Conservation (phyloP, 2,329 filamentous ascomycete species). For the Neodidymelliopsis sp. region DNA sequence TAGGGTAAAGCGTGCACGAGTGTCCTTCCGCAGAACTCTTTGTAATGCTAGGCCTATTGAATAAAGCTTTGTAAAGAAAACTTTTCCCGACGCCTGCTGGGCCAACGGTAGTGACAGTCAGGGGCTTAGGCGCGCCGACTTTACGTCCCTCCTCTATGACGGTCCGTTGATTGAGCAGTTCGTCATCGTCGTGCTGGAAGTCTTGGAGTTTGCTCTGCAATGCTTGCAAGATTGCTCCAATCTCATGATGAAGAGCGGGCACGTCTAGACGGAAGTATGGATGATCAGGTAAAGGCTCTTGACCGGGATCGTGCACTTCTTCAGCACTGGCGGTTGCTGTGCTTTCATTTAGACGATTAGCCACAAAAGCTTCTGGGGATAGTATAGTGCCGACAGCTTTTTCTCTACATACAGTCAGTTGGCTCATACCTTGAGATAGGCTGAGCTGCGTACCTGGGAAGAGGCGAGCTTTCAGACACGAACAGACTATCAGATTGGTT, state of each 20-base stretch:
- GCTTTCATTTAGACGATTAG: not conserved
- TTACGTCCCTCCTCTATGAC: constrained; percentile 8
- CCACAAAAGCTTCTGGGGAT: constrained; percentile 1
- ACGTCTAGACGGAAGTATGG: constrained; percentile 7
- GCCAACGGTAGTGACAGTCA: constrained; percentile 10
- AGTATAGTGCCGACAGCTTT: not conserved
- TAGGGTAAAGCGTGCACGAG: constrained; percentile 15
- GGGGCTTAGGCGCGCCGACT: constrained; percentile 2
- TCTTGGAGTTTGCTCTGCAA: constrained; percentile 7
- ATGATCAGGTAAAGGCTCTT: constrained; percentile 6
- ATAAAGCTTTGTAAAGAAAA: constrained; percentile 14
- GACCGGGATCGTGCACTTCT: not conserved
- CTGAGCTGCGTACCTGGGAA: not conserved
- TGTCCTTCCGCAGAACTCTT: constrained; percentile 15
- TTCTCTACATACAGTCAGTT: not conserved
- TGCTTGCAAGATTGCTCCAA: constrained; percentile 4
- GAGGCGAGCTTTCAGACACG: constrained; percentile 2
- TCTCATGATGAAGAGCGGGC: not conserved
- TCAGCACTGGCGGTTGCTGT: not conserved
- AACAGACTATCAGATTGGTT: constrained; percentile 1
- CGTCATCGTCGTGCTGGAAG: constrained; percentile 9
- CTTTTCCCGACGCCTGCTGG: constrained; percentile 15
- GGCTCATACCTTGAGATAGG: not conserved
- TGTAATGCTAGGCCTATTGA: constrained; percentile 12
- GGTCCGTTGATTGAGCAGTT: constrained; percentile 11